Conservation (phyloP, 345 rosid species). For the Populus deltoides region DNA sequence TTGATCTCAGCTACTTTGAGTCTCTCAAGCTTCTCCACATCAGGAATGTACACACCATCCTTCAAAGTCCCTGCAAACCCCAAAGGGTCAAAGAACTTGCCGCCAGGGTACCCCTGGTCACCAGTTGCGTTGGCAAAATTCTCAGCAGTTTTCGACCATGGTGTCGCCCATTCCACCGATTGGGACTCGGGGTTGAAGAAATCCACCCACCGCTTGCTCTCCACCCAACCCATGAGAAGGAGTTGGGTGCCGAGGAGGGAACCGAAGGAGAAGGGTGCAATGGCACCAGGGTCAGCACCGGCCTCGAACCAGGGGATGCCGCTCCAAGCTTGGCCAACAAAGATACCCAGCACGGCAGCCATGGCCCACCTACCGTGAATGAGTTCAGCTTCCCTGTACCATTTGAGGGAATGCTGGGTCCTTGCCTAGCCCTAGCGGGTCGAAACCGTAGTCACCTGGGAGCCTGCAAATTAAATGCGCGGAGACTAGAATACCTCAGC, state of each 20-base stretch:
- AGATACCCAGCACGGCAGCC: constrained; percentile 84
- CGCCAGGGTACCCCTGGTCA: constrained; percentile 96
- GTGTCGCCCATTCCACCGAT: constrained; percentile 95
- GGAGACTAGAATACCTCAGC: background rate
- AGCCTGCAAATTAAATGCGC: constrained; percentile 43
- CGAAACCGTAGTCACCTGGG: constrained; percentile 92
- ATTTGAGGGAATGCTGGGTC: constrained; percentile 94
- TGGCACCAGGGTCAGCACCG: constrained; percentile 81
- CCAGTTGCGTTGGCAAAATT: constrained; percentile 85
- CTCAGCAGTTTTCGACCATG: constrained; percentile 89
- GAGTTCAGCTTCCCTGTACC: constrained; percentile 98
- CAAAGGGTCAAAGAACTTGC: constrained; percentile 89
- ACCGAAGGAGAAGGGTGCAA: constrained; percentile 92
- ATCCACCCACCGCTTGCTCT: constrained; percentile 98
- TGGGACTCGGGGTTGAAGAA: constrained; percentile 96
- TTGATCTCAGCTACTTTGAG: constrained; percentile 93
- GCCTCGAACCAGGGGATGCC: constrained; percentile 98
- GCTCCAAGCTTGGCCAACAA: constrained; percentile 94
- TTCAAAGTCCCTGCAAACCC: constrained; percentile 61
- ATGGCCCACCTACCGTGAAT: constrained; percentile 99
- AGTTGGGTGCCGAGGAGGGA: constrained; percentile 84
- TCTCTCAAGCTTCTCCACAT: constrained; percentile 77
- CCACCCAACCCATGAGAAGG: constrained; percentile 98
- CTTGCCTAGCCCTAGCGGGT: constrained; percentile 92
- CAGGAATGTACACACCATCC: constrained; percentile 74